Base-by-base conservation (phyloP, 2,329 filamentous ascomycete genomes). In the Arthrobotrys entomopaga region DNA sequence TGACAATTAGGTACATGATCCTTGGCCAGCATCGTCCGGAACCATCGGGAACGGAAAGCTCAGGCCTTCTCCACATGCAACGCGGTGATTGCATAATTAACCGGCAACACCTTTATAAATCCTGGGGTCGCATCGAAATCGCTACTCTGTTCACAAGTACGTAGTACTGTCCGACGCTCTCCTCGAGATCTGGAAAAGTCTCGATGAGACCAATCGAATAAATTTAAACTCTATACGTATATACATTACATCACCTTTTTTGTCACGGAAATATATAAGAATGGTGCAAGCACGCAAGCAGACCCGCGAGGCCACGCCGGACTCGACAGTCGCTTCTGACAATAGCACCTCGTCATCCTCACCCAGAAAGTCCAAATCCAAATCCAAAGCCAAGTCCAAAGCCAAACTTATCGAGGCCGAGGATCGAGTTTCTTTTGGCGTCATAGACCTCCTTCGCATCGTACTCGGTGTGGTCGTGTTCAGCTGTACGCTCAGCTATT, bases 401-500 rank as follows among this genome's bases (percentile, higher is more conserved):
- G 42, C 50, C 46, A 22, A 15, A 69, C 20, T 65, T 29, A 42
- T 78, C 56, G 42, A 73, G 53, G 67, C 75, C 29, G 56, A 79
- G 38, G 72, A 79, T 10, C 67, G 78, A 19, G 78, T 73, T 38
- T 79, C 80, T n/a, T 82, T 84, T 78, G 82, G 82, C 64, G 50
- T 83, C 46, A 78, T 92, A 38, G 91, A 94, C 80, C 81, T 91
- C 61, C 81, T 92, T 71, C 89, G 91, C 34, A 85, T 93, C 29
- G 79, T 93, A 52, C 85, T 85, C 34, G 91, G 91, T 64, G 81
- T 93, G 13, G 77, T 90, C 38, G 77, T 91, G 49, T 86, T 89
- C 53, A 91, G 88, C 22, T 87, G 85, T 78, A 88, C 86, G 16
- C 83, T 93, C 64, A 93, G 90, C 82, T 94, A 93, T 82, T 87